A percentile compares a stretch with the other conserved stretches of the same genome.
phyloP scores from a whole-genome alignment of 2,329 filamentous ascomycete genomes.

The Hypoxylon sp. region DNA sequence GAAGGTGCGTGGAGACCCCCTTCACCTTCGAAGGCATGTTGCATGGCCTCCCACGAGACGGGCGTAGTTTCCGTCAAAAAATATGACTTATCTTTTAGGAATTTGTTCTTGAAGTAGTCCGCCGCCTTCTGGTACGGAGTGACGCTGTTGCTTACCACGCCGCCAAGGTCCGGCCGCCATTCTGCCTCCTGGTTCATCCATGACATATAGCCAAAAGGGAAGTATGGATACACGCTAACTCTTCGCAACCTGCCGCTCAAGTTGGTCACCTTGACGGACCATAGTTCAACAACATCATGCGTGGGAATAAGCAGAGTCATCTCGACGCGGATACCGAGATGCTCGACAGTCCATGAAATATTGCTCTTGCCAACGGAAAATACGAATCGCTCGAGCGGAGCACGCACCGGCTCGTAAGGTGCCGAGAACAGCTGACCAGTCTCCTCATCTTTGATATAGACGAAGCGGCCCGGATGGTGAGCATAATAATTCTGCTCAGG shows the following conservation, averaged over 20 bases:
- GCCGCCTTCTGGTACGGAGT: conserved; percentile 71
- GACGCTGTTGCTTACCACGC: conserved; percentile 66
- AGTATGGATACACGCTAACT: conserved; percentile 69
- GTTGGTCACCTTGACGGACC: conserved; percentile 68
- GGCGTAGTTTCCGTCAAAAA: conserved; percentile 68
- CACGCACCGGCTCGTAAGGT: conserved; percentile 69
- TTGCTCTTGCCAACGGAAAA: conserved; percentile 70
- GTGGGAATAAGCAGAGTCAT: conserved; percentile 67
- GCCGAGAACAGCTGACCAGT: conserved; percentile 66
- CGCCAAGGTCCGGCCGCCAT: conserved; percentile 64
- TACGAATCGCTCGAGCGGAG: conserved; percentile 62
- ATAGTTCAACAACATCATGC: conserved; percentile 69
- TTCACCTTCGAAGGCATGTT: conserved; percentile 69
- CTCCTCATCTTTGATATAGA: conserved; percentile 71
- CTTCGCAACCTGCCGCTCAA: conserved; percentile 61
- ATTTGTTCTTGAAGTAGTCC: conserved; percentile 71
- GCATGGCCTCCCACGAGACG: conserved; percentile 67
- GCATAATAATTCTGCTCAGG: conserved; percentile 72
- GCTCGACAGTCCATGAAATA: conserved; percentile 67
- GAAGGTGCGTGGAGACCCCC: conserved; percentile 68
- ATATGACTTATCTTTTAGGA: conserved; percentile 70
- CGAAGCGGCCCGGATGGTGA: conserved; percentile 71
- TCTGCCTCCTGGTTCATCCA: conserved; percentile 73
- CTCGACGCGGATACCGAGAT: conserved; percentile 65
- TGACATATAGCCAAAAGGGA: conserved; percentile 72